Evolutionary conservation across 495 filamentous ascomycete genomes (phyloP), one percentile per base, ranked within the genome.

Genomic region (Endocarpon pusillum): DNA sequence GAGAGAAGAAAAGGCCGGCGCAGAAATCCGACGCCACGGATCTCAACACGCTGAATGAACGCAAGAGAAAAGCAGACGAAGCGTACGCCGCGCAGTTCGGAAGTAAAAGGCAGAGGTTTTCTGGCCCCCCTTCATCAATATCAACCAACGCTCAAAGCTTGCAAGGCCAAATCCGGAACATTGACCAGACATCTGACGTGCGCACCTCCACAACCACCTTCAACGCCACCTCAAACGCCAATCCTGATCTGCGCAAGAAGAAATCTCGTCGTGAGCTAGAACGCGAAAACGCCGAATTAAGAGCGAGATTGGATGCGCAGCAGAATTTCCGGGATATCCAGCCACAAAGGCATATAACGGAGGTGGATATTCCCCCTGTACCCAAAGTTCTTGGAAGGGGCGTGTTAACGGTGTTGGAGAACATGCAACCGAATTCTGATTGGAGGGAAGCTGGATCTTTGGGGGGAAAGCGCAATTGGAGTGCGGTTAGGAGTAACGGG

Each of bases 1-100:
- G n/a, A n/a, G n/a, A 31, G 28, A 5, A 14, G 5, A 31, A 31
- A 14, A n/a, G 19, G 4, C 28, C 28, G 5, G 19, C 28, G 12
- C 12, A 31, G 12, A n/a, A 31, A 31, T n/a, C 14, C 5, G 19
- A 31, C 7, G 5, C 12, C 5, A 6, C 12, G 5, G 12, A 31
- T 14, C 5, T 31, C 28, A n/a, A n/a, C n/a, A n/a, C n/a, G n/a
- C 28, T 31, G 7, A 31, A 31, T 17, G 28, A 31, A 14, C 28
- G 28, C 12, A 31, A 31, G 12, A n/a, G 28, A n/a, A 31, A 31
- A 14, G 28, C 28, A 7, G 28, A 31, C 14, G 28, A 31, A 31
- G 28, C 28, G 12, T 31, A 31, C 12, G 28, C 28, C 12, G 28
- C 14, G 19, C 28, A 31, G 12, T 31, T 31, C 28, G 28, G 28